Evolutionary conservation across 225 moss, liverwort and hornwort species (phyloP), one percentile per base, ranked within the genome.

Genomic region (Lunularia cruciata): DNA sequence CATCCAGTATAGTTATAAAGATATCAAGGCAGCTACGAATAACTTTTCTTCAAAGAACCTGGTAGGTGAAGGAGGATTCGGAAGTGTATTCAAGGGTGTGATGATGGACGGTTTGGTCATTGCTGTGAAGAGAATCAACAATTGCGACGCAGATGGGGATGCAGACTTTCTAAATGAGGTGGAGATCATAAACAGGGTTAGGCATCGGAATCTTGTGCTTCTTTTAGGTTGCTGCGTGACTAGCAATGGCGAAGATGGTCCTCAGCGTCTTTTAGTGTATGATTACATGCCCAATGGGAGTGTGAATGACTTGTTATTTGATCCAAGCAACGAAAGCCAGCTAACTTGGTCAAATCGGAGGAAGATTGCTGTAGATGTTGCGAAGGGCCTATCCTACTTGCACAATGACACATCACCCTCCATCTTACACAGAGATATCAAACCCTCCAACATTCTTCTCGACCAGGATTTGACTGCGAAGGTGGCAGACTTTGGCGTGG

Each of bases 351-450:
- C 74, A 6, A 82, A 80, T 15, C 71, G 87, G 34, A 77, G 71
- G 65, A 83, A 81, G 57, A 79, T 88, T 39, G 83, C 79, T 54
- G 70, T 83, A 34, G 81, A 85, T 26, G 72, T 78, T 12, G 87
- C 87, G 25, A 83, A 76, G 38, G 87, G 85, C 15, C 48, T 88
- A 11, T 80, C 80, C 37, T 85, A 88, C 65, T 69, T 88, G 48
- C 85, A 88, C 47, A 75, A 83, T 38, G 76, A 80, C 38, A 83
- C 83, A 43, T 68, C 75, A 22, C 85, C 83, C 0, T 73, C 64
- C 64, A 85, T 85, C 61, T 69, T 85, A 54, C 87, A 88, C 72
- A 61, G 80, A 16, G 87, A 88, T 55, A 82, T 88, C 69, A 88
- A 85, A 72, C 73, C 85, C 27, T 70, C 73, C 70, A 88, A 88